Base-by-base conservation (phyloP, 768 basidiomycete genomes). In the Trametes meyenii region DNA sequence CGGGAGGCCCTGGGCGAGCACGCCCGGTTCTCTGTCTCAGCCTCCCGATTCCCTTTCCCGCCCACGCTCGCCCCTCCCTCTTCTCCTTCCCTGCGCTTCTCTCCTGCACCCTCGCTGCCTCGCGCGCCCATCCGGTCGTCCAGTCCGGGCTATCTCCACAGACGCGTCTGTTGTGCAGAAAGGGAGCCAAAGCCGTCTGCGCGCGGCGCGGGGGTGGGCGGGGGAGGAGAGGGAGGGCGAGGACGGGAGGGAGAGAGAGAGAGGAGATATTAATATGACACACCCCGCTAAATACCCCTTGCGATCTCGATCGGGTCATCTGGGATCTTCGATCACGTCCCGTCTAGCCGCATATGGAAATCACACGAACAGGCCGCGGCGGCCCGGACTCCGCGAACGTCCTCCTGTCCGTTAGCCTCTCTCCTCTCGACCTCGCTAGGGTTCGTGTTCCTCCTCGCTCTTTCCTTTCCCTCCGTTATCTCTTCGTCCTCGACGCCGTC, bases 311-410 rank as follows among this genome's bases (percentile, higher is more conserved):
- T 49, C 23, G 12, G 12, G 17, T 38, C 38, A 5, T 24, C 36
- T 29, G 8, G 11, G 39, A 58, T 58, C 56, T 58, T 26, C 23
- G 56, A 58, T 58, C 48, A 21, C 17, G 7, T 50, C 46, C 48
- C 14, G 33, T 19, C 44, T 42, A 19, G 8, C 56, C 36, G 19
- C 21, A 5, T 40, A 57, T 49, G 55, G 55, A n/a, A 49, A 12
- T 4, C 17, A 2, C 3, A 19, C 53, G 42, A 29, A 49, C 46
- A 39, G 17, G 48, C 38, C 14, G 38, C 48, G 19, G 33, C 55
- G 55, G 55, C 45, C 55, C 55, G 53, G 53, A 24, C 52, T 33
- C 54, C 54, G 54, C 54, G 29, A 55, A 54, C 3, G 29, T 33
- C 42, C 8, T n/a, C 33, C 33, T 10, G 17, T 24, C 7, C 49